phyloP scores from a whole-genome alignment of 805 yeast genomes.

The Lipomyces oligophaga region DNA sequence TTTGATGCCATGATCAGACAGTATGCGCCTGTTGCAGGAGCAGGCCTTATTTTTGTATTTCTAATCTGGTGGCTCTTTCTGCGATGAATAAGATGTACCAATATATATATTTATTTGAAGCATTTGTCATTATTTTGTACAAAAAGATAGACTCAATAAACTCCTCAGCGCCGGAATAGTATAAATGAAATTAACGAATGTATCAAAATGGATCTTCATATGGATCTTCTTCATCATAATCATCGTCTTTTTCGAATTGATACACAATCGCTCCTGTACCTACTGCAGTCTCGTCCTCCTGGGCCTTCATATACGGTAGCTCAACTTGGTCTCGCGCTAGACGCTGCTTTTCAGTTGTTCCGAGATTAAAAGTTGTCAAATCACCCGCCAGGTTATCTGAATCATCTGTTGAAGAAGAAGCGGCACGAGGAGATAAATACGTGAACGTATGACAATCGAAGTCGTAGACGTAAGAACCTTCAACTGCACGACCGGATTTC shows the following conservation, averaged over 20 bases:
- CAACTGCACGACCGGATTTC: conserved; percentile 76
- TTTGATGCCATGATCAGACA: conserved; percentile 83
- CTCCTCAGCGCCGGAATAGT: no score
- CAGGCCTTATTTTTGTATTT: conserved; percentile 62
- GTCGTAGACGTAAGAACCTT: conserved; percentile 54
- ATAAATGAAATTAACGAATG: no score
- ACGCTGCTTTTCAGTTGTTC: conserved; percentile 70
- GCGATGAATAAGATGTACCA: conserved; percentile 18
- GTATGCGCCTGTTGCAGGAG: conserved; percentile 80
- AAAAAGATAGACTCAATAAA: no score
- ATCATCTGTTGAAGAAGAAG: conserved; percentile 33
- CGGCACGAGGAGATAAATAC: conserved; percentile 34
- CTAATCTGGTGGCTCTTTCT: conserved; percentile 74
- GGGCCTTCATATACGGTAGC: conserved; percentile 89
- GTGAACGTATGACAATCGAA: conserved; percentile 44
- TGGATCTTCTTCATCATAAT: conserved; percentile 97
- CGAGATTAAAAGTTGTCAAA: conserved; percentile 82
- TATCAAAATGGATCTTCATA: conserved; percentile 91
- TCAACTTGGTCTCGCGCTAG: conserved; percentile 80
- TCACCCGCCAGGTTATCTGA: conserved; percentile 59
- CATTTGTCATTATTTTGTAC: no score
- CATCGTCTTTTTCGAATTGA: conserved; percentile 94
- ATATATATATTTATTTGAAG: no score
- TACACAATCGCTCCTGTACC: conserved; percentile 90
- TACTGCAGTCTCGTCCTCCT: conserved; percentile 61